Evolutionary conservation across 2,329 filamentous ascomycete species (phyloP), one percentile per base, ranked within the genome.

Genomic region (Penicillium verrucosum): DNA sequence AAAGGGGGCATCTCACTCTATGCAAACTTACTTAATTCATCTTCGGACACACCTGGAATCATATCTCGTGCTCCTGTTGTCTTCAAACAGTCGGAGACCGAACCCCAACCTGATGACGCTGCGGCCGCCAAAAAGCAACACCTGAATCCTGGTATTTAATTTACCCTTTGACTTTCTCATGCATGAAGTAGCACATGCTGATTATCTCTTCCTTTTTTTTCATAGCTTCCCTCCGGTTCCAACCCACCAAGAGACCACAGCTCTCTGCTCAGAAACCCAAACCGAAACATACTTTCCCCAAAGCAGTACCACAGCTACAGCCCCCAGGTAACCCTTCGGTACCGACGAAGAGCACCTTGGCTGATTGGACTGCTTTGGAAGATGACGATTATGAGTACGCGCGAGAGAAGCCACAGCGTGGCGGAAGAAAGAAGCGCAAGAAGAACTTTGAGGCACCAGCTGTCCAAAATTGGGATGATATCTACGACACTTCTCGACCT

Each of bases 401-500:
- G 27, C 65, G 79, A 21, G 83, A 89, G 68, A 89, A 89, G 75
- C 83, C 86, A 54, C 85, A 89, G 69, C 85, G 90, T 48, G 90
- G 90, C 54, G 89, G 90, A 41, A 86, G 90, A 58, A 89, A 87
- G 75, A 91, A 89, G 75, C 88, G 87, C 70, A 87, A 89, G 74
- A 89, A 89, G 80, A 88, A 87, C 73, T 83, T 84, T 66, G 82
- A 85, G 58, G 81, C 83, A 61, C 79, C 84, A 6, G 78, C 80
- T 45, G 73, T 81, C 30, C 76, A 81, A n/a, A 87, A 96, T 69
- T 97, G 92, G 92, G 89, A 96, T 71, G 91, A 95, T 70, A 84
- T 94, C 25, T 97, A 96, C 71, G 92, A 96, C 68, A 90, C 91
- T 0, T 80, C 88, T 11, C 80, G 89, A 38, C 92, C 92, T 9